Conservation (phyloP, 306 rosid genomes). For the Mimosa pudica region DNA sequence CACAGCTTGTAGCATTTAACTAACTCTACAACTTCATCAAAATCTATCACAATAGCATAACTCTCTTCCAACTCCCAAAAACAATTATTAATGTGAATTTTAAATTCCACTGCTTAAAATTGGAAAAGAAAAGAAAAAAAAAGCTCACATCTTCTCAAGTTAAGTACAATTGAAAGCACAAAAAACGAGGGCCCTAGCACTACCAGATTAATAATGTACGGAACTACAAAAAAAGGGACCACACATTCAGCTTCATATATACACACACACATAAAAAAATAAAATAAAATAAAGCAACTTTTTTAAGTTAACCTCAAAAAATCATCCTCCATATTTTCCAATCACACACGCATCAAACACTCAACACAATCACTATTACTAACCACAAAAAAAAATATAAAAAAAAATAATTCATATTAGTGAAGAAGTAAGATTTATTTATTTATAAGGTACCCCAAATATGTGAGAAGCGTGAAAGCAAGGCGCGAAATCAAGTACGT, state of each 20-base stretch:
- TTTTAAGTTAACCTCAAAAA: background rate
- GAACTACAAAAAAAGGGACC: background rate
- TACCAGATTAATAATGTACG: too few relatives aligned
- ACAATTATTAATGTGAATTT: background rate
- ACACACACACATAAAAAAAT: background rate
- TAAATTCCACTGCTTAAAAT: background rate
- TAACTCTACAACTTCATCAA: background rate
- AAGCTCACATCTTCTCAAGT: background rate
- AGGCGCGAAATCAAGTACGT: slow-evolving; percentile 72
- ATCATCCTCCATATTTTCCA: background rate
- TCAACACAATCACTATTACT: background rate
- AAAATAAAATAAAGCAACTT: too few relatives aligned
- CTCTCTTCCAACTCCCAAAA: background rate
- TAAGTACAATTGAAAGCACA: background rate
- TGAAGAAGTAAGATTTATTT: too few relatives aligned
- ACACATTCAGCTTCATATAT: background rate
- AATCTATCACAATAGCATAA: background rate
- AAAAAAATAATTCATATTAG: background rate
- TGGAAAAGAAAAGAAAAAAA: background rate
- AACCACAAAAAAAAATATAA: background rate
- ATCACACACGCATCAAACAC: background rate
- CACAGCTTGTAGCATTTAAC: background rate
- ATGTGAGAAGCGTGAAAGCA: slow-evolving; percentile 73
- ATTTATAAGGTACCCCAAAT: slow-evolving; percentile 62
- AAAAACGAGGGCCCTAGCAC: background rate